Evolutionary conservation across 2,329 filamentous ascomycete genomes (phyloP).

Genomic region (Fonsecaea monophora): DNA sequence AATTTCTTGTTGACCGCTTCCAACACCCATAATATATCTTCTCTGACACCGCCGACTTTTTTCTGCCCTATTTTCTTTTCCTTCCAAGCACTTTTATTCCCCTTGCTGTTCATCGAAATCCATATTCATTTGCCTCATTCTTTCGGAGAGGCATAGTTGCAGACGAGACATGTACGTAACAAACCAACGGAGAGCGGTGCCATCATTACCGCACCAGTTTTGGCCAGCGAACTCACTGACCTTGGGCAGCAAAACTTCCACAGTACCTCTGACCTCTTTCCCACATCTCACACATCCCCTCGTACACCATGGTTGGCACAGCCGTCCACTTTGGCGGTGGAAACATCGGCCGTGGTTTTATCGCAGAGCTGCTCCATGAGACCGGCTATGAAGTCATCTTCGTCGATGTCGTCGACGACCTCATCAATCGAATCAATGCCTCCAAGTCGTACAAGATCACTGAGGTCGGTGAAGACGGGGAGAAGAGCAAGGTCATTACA

Average conservation of each 20-base stretch:
- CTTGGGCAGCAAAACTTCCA: not conserved
- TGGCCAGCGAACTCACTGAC: constrained; percentile 1
- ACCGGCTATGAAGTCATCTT: constrained; percentile 97
- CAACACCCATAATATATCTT: constrained; percentile 11
- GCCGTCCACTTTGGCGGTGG: constrained; percentile 86
- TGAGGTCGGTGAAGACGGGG: constrained; percentile 85
- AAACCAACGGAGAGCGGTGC: not conserved
- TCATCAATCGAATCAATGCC: constrained; percentile 80
- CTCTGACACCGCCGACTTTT: constrained; percentile 2
- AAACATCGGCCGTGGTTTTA: constrained; percentile 86
- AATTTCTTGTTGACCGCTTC: constrained; percentile 15
- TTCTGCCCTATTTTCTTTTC: constrained; percentile 2
- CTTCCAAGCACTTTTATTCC: constrained; percentile 1
- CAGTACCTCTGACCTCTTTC: constrained; percentile 8
- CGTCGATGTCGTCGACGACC: constrained; percentile 84
- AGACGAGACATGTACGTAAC: not conserved
- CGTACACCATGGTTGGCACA: constrained; percentile 52
- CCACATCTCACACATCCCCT: constrained; percentile 1
- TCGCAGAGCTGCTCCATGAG: constrained; percentile 90
- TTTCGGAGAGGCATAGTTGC: not conserved
- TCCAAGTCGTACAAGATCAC: constrained; percentile 85
- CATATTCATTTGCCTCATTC: not conserved
- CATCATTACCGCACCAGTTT: not conserved
- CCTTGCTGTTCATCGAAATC: not conserved
- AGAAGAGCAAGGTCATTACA: constrained; percentile 80